These are phyloP conservation scores for Madurella mycetomatis DNA, from an alignment of 2,329 filamentous ascomycete species.

Conservation along the genomic window DNA sequence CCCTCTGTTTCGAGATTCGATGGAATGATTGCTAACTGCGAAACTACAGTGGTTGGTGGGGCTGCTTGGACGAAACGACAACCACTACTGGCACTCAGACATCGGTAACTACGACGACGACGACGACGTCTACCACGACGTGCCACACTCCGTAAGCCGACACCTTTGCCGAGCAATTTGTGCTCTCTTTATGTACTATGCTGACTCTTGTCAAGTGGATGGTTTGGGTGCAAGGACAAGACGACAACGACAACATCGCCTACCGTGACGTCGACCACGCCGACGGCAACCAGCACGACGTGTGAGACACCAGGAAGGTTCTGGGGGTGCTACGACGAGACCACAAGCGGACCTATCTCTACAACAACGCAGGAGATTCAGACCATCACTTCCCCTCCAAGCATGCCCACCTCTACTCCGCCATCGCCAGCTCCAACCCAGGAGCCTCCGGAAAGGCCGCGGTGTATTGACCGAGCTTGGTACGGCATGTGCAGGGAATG, in stretches of 20 bases:
- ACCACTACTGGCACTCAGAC: conserved; percentile 40
- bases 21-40: conserved; percentile 8
- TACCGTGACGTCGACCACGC: conserved; percentile 29
- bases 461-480: conserved; percentile 21
- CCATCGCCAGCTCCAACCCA: conserved; percentile 25
- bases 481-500: conserved; percentile 24
- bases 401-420: conserved; percentile 29
- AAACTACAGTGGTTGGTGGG: conserved; percentile 67
- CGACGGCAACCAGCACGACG: conserved; percentile 32
- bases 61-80: conserved; percentile 65
- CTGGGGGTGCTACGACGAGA: conserved; percentile 50
- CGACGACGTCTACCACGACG: conserved; percentile 42
- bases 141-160: conserved; percentile 36
- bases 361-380: conserved; percentile 22
- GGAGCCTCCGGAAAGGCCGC: conserved; percentile 7
- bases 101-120: conserved; percentile 39
- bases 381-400: conserved; percentile 26
- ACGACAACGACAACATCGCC: conserved; percentile 34
- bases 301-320: conserved; percentile 53
- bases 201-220: conserved; percentile 44
- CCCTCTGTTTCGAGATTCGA: neutral
- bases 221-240: conserved; percentile 62
- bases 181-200: conserved; percentile 39
- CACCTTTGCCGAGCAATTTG: conserved; percentile 20
- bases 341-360: conserved; percentile 25